Evolutionary conservation across 2,329 filamentous ascomycete species (phyloP), one percentile per base, ranked within the genome.

Genomic region (Aspergillus bombycis): DNA sequence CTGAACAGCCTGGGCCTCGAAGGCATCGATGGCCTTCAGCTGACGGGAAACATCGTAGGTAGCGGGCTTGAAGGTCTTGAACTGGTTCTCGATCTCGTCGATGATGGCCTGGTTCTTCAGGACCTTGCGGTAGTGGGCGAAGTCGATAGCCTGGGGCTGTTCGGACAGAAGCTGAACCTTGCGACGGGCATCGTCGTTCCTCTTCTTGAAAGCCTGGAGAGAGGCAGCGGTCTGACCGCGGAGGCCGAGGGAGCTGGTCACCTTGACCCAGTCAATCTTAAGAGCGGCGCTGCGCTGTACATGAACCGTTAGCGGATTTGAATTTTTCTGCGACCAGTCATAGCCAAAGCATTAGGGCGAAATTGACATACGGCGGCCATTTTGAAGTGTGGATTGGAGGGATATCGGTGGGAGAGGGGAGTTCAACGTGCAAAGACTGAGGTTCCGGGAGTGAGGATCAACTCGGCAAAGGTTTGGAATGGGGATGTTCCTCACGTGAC

Each of bases 181-280:
- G 85, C 95, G 94, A 83, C 94, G 94, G 79, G 93, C 94, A 80
- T 97, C 94, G 80, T 99, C 95, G 87, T 98, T 97, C 85, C 95
- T 94, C 89, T 97, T 95, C 89, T 99, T 99, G 91, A 99, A 99
- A 71, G 92, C 88, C 81, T 94, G 91, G 67, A 99, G 93, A 67
- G 94, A 91, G 75, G 90, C 84, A 73, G 92, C 94, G 73, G 95
- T 99, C 85, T 93, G 92, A 81, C 95, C 95, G 82, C 92, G 92
- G 81, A 99, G 93, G 81, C 94, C 94, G 77, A 99, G 93, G 78
- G 94, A 96, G 83, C 88, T 89, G 83, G 91, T 91, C 78, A 99
- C 89, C 85, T 96, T 95, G 84, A 89, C 89, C 95, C 95, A 99
- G 90, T 99, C 95, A 87, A 99, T 89, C 89, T 98, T 99, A 84